phyloP scores from a whole-genome alignment of 139 green algal genomes.

The Chlamydomonas applanata region DNA sequence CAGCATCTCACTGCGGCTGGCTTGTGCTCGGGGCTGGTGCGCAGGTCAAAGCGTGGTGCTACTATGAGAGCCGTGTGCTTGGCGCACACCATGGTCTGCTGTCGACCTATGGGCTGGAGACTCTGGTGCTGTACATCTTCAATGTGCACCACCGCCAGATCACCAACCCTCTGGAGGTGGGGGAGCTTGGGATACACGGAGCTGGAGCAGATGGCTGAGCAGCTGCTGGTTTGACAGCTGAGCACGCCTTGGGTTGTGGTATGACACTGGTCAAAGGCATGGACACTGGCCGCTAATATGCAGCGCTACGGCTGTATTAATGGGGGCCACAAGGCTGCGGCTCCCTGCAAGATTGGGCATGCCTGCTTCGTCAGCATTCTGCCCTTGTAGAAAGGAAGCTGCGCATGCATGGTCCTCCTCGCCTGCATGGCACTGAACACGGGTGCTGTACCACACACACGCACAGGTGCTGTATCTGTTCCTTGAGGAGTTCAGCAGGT shows the following conservation, averaged over 20 bases:
- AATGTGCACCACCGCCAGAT: conserved; percentile 76
- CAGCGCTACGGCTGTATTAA: no score
- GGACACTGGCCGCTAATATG: no score
- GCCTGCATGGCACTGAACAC: no score
- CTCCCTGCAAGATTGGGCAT: no score
- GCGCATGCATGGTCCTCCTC: no score
- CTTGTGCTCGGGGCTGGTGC: neutral
- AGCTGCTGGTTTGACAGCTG: no score
- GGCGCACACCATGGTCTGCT: conserved; percentile 94
- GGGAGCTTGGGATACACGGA: neutral
- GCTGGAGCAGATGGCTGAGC: neutral
- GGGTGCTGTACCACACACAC: no score
- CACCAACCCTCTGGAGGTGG: conserved; percentile 71
- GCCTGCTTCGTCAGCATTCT: no score
- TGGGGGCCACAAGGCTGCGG: no score
- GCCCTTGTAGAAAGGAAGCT: no score
- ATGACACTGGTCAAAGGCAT: no score
- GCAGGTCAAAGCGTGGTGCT: conserved; percentile 98
- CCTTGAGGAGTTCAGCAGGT: conserved; percentile 77
- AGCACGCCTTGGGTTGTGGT: neutral
- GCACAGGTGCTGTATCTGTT: conserved; percentile 88
- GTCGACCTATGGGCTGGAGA: conserved; percentile 95
- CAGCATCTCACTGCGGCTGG: neutral
- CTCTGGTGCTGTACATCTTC: conserved; percentile 94
- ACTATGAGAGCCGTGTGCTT: conserved; percentile 94